Base-by-base conservation (phyloP, 2,329 filamentous ascomycete species). In the Rhytidhysteron rufulum region DNA sequence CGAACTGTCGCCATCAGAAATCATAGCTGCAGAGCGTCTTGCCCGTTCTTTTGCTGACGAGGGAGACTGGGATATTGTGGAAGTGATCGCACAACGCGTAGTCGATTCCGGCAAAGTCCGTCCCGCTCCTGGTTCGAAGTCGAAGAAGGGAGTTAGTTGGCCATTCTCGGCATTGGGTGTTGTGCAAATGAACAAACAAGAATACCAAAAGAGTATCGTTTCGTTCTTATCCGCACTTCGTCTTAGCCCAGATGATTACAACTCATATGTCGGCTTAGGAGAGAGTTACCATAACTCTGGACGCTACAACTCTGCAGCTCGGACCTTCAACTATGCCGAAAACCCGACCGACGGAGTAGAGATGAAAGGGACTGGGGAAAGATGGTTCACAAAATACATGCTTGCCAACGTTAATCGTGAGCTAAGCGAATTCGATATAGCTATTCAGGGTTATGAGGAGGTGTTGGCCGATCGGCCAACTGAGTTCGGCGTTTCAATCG, bases 311-410 rank as follows among this genome's bases (percentile, higher is more conserved):
- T 91, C 93, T n/a, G 91, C 93, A 0, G 88, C 86, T 3, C 91
- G 93, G 58, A 89, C 93, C 1, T 93, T 97, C 50, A 73, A 86
- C 24, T 86, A 95, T 57, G 93, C 91, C 0, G 83, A 91, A 58
- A 79, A 78, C 39, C 74, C 95, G 4, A 86, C 91, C 47, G 73
- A 79, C 20, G 73, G 75, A 1, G 63, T 77, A 0, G 63, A 72
- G n/a, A 57, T 75, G 57, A 65, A 77, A 33, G 73, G 79, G 24
- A 60, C 71, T 16, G 81, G 78, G 0, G 86, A 94, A 51, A 85
- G 80, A 8, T 98, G 93, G 93, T 98, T 96, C 62, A 90, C 90
- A 6, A 88, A 88, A 58, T 96, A 96, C 64, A 94, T 98, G 84
- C 79, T 97, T 44, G 90, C 88, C 30, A 97, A 98, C 55, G 87